phyloP scores from a whole-genome alignment of 2,329 filamentous ascomycete species.

The Nectriaceae sp. region DNA sequence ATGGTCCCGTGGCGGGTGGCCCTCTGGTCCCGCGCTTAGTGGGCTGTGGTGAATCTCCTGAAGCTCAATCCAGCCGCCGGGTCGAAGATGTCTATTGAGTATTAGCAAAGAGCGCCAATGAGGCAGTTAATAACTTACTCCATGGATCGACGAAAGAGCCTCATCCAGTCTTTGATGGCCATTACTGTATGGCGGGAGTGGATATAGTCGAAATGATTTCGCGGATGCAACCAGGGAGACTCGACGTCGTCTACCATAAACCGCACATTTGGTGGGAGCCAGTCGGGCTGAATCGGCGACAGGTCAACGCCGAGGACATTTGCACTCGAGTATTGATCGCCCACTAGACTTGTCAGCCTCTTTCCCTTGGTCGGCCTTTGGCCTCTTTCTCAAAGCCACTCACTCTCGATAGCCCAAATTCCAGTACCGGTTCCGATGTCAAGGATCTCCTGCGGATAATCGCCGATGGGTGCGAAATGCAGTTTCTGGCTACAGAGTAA shows the following conservation, averaged over 20 bases:
- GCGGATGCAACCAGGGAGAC: conserved; percentile 55
- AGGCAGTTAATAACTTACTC: conserved; percentile 14
- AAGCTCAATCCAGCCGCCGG: conserved; percentile 57
- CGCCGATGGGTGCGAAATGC: conserved; percentile 53
- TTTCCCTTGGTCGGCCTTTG: not conserved
- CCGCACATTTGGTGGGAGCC: conserved; percentile 54
- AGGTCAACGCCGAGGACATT: conserved; percentile 9
- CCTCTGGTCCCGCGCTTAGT: conserved; percentile 42
- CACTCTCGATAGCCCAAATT: conserved; percentile 60
- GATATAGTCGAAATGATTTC: conserved; percentile 60
- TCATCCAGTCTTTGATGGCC: conserved; percentile 56
- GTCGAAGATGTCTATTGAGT: conserved; percentile 47
- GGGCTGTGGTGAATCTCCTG: conserved; percentile 56
- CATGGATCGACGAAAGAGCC: conserved; percentile 17
- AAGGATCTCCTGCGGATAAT: conserved; percentile 51
- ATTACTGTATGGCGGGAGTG: conserved; percentile 59
- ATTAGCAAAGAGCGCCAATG: not conserved
- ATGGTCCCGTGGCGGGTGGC: conserved; percentile 40
- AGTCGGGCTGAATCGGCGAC: conserved; percentile 11
- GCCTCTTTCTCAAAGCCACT: conserved; percentile 9
- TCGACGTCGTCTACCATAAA: conserved; percentile 62
- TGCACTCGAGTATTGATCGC: conserved; percentile 39
- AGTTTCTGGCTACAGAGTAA: conserved; percentile 49
- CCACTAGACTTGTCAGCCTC: conserved; percentile 40
- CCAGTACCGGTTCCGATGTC: conserved; percentile 62